phyloP scores from a whole-genome alignment of 371 early-diverging fungal species.

The Rhizopus microsporus region DNA sequence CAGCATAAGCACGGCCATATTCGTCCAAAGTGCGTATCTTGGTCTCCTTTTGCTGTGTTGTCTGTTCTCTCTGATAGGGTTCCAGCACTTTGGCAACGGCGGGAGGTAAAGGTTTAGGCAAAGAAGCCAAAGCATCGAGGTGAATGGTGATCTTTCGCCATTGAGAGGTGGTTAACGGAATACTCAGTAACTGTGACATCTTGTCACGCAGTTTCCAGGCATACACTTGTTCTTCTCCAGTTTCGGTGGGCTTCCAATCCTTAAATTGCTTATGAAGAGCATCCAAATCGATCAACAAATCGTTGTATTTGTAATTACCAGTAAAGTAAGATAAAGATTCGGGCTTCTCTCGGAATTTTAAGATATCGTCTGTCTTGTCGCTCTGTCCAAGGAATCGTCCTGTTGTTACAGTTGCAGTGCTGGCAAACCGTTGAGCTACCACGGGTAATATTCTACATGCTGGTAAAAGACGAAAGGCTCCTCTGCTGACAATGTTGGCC shows the following conservation, averaged over 20 bases:
- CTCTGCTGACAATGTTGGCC: no score
- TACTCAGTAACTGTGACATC: slow-evolving; percentile 40
- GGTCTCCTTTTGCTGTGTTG: slow-evolving; percentile 14
- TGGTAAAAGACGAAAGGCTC: slow-evolving; percentile 9
- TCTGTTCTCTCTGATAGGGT: slow-evolving; percentile 43
- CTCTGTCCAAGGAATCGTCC: background rate
- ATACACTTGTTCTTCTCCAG: slow-evolving; percentile 25
- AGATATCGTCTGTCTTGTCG: slow-evolving; percentile 24
- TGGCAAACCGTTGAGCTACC: background rate
- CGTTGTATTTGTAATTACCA: slow-evolving; percentile 81
- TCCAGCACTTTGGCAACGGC: slow-evolving; percentile 47
- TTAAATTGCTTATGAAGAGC: slow-evolving; percentile 56
- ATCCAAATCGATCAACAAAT: slow-evolving; percentile 72
- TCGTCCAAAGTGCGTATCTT: slow-evolving; percentile 65
- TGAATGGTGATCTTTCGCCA: slow-evolving; percentile 61
- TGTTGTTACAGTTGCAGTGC: slow-evolving; percentile 1
- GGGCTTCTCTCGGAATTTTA: slow-evolving; percentile 57
- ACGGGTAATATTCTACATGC: background rate
- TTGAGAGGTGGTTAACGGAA: slow-evolving; percentile 63
- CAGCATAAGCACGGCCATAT: slow-evolving; percentile 77
- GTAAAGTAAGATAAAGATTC: slow-evolving; percentile 86
- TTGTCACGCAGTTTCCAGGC: slow-evolving; percentile 60
- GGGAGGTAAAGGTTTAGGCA: slow-evolving; percentile 53
- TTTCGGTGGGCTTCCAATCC: slow-evolving; percentile 24
- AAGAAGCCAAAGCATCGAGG: slow-evolving; percentile 53